A percentile compares a stretch with the other conserved stretches of the same genome.
Conservation (phyloP, 2,329 filamentous ascomycete species). For the Phymatotrichopsis omnivora region DNA sequence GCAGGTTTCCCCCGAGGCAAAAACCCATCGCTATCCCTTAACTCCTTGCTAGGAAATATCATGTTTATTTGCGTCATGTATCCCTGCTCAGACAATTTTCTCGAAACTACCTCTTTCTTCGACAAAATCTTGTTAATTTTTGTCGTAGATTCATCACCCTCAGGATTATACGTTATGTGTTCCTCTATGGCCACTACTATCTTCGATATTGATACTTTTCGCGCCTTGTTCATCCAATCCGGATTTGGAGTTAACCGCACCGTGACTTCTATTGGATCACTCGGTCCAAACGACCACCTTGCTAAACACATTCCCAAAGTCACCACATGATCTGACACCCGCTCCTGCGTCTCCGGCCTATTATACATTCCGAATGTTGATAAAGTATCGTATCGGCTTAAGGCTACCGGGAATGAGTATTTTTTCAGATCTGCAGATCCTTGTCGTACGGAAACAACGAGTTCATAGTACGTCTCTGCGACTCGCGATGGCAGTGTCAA, state of each 20-base stretch:
- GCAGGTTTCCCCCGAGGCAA: constrained; percentile 73
- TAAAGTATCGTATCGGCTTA: constrained; percentile 88
- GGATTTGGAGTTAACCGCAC: constrained; percentile 88
- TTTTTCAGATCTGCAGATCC: constrained; percentile 78
- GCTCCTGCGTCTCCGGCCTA: constrained; percentile 76
- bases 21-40: constrained; percentile 78
- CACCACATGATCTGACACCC: constrained; percentile 79
- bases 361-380: constrained; percentile 99
- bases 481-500: constrained; percentile 82
- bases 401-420: constrained; percentile 80
- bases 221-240: constrained; percentile 83
- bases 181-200: constrained; percentile 92
- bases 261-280: constrained; percentile 91
- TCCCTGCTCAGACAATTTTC: constrained; percentile 79
- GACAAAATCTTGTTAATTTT: constrained; percentile 82
- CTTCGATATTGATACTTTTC: constrained; percentile 83
- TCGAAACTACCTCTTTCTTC: constrained; percentile 68
- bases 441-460: constrained; percentile 92
- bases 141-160: constrained; percentile 86
- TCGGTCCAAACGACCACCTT: constrained; percentile 89
- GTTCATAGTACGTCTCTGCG: constrained; percentile 94
- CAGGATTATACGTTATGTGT: constrained; percentile 96
- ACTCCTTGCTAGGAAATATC: constrained; percentile 80
- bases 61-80: constrained; percentile 89
- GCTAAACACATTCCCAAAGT: constrained; percentile 86